These are phyloP conservation scores for Pelargonium fulgidum DNA, from an alignment of 441 rosid species.

Conservation along the genomic window DNA sequence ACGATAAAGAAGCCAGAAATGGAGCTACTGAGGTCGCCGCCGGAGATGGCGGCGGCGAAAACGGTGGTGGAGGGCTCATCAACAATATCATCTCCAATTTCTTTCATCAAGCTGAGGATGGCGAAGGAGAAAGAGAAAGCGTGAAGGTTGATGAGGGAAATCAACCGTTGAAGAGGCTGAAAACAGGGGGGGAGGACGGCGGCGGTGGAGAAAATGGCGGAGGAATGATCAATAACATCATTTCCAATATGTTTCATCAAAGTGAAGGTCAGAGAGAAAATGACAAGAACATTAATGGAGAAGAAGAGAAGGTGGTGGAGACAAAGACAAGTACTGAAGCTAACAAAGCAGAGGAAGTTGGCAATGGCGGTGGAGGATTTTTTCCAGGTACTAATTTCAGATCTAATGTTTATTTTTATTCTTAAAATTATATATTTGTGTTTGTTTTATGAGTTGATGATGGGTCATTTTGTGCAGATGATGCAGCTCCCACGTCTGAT, in stretches of 20 bases:
- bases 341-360: not conserved
- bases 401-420: not conserved
- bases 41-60: slow-evolving; percentile 16
- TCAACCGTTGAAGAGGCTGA: slow-evolving; percentile 5
- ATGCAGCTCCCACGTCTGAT: slow-evolving; percentile 53
- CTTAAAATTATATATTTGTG: not conserved
- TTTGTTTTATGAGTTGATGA: not conserved
- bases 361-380: too few relatives aligned
- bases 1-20: slow-evolving; percentile 4
- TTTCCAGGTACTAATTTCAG: slow-evolving; percentile 25
- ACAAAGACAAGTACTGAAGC: not conserved
- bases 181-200: slow-evolving; percentile 2
- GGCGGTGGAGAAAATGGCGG: slow-evolving; percentile 15
- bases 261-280: too few relatives aligned
- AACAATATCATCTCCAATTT: slow-evolving; percentile 26
- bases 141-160: slow-evolving; percentile 10
- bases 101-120: slow-evolving; percentile 22
- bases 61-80: slow-evolving; percentile 22
- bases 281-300: not conserved
- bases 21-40: slow-evolving; percentile 9
- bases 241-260: slow-evolving; percentile 38
- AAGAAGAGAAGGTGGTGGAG: not conserved
- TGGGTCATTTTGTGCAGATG: slow-evolving; percentile 30
- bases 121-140: slow-evolving; percentile 1
- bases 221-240: slow-evolving; percentile 48